Conservation (phyloP, 352 stramenopile genomes). For the Phytophthora pini region DNA sequence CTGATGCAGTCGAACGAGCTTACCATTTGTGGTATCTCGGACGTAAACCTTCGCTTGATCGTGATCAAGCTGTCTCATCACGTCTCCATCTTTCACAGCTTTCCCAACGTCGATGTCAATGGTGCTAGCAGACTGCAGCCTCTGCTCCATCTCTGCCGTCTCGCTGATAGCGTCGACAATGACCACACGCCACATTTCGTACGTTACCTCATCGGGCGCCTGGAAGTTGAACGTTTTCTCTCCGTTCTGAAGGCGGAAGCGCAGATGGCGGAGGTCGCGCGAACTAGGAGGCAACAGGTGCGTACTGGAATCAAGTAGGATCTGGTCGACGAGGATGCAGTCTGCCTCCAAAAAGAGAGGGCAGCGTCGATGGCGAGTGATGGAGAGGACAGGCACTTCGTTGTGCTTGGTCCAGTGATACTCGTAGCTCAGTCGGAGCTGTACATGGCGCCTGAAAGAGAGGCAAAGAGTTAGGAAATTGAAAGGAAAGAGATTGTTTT, state of each 20-base stretch:
- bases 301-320: conserved; percentile 6
- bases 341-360: background rate
- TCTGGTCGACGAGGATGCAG: conserved; percentile 6
- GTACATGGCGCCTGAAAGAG: conserved; percentile 1
- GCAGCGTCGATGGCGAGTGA: conserved; percentile 2
- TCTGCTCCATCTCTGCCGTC: conserved; percentile 6
- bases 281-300: background rate
- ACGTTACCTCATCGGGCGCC: conserved; percentile 3
- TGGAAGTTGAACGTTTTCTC: conserved; percentile 1
- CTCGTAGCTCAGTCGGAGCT: conserved; percentile 11
- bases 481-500: no score
- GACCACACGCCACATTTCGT: conserved; percentile 4
- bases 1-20: conserved; percentile 11
- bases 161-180: conserved; percentile 3
- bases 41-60: background rate
- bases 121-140: background rate
- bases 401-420: conserved; percentile 7
- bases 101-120: background rate
- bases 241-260: conserved; percentile 4
- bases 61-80: background rate
- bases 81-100: background rate
- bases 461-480: background rate
- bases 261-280: conserved; percentile 1
- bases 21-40: conserved; percentile 5
- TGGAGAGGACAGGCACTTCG: conserved; percentile 1